Evolutionary conservation across 495 filamentous ascomycete species (phyloP).

Genomic region (Neurospora intermedia): DNA sequence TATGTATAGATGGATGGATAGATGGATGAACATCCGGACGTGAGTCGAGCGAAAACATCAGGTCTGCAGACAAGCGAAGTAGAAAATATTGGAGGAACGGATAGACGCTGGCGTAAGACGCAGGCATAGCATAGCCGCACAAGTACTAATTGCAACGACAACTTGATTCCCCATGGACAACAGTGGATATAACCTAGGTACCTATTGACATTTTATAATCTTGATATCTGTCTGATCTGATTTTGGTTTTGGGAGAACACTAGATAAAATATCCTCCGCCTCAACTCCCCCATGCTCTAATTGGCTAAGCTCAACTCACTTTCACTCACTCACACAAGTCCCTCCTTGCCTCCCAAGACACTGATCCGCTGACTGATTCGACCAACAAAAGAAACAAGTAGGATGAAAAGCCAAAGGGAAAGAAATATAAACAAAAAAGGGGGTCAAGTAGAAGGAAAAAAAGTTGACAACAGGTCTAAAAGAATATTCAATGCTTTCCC

Average conservation of each 20-base stretch:
- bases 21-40: not conserved
- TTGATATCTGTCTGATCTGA: not conserved
- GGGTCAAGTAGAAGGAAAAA: not conserved
- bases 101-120: not conserved
- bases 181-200: not conserved
- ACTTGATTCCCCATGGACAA: not conserved
- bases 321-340: not conserved
- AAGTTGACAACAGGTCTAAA: not conserved
- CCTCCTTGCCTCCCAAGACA: not conserved
- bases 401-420: conserved; percentile 11
- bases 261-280: not conserved
- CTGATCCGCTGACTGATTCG: not conserved
- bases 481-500: not conserved
- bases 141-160: not conserved
- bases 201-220: not conserved
- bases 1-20: not conserved
- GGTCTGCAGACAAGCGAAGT: not conserved
- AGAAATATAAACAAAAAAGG: not conserved
- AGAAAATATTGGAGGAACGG: not conserved
- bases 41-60: not conserved
- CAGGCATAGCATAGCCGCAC: not conserved
- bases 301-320: not conserved
- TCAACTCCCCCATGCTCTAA: not conserved
- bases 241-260: not conserved
- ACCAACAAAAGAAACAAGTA: conserved; percentile 8